phyloP scores from a whole-genome alignment of 768 basidiomycete genomes.

The Symmetrospora coprosmae region DNA sequence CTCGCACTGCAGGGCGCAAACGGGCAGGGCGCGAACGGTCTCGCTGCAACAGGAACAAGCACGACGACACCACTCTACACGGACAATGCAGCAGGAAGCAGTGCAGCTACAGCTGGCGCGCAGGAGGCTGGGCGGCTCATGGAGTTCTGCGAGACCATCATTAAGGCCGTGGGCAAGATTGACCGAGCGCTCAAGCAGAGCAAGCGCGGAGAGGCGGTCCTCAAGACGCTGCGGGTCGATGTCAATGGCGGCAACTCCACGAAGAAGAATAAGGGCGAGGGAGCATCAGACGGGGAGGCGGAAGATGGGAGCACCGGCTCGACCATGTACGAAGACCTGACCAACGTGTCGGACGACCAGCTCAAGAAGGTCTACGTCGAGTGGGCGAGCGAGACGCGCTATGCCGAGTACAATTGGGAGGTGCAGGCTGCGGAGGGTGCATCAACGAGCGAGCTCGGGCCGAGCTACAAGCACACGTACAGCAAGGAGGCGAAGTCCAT shows the following conservation, averaged over 20 bases:
- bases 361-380: conserved; percentile 57
- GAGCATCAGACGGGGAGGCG: no score
- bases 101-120: neutral
- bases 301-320: no score
- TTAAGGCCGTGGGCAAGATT: conserved; percentile 66
- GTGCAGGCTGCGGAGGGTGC: conserved; percentile 46
- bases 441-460: conserved; percentile 35
- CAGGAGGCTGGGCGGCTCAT: neutral
- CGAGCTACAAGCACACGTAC: conserved; percentile 68
- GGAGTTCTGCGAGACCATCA: conserved; percentile 48
- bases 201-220: conserved; percentile 74
- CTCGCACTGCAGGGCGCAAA: no score
- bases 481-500: conserved; percentile 70
- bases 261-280: no score
- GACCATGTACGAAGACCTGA: conserved; percentile 35
- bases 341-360: conserved; percentile 53
- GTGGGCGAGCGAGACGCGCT: conserved; percentile 69
- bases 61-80: no score
- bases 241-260: no score
- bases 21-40: no score
- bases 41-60: neutral
- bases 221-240: conserved; percentile 49
- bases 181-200: conserved; percentile 75
- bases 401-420: conserved; percentile 82
- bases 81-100: conserved; percentile 30